Conservation (phyloP, 495 filamentous ascomycete species). For the Penicillium odoratum region DNA sequence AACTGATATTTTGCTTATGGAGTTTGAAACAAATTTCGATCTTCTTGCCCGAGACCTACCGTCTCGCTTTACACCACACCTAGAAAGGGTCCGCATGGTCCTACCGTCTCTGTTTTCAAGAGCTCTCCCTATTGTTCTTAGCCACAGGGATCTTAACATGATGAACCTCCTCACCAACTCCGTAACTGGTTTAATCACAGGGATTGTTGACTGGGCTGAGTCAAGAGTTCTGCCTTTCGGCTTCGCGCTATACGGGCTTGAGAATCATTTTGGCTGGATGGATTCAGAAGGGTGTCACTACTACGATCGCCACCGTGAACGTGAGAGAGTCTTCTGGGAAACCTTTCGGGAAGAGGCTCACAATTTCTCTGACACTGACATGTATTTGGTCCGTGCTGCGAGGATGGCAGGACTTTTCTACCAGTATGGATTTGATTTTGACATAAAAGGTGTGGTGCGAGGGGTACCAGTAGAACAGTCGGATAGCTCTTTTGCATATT, state of each 20-base stretch:
- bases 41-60: slow-evolving; percentile 17
- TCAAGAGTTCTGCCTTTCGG: slow-evolving; percentile 46
- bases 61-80: slow-evolving; percentile 14
- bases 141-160: slow-evolving; percentile 45
- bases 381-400: slow-evolving; percentile 14
- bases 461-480: slow-evolving; percentile 13
- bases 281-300: slow-evolving; percentile 40
- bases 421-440: slow-evolving; percentile 23
- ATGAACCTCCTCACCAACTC: slow-evolving; percentile 47
- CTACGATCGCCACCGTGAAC: slow-evolving; percentile 19
- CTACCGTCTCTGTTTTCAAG: slow-evolving; percentile 32
- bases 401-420: slow-evolving; percentile 22
- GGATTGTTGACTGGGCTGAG: slow-evolving; percentile 49
- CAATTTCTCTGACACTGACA: slow-evolving; percentile 18
- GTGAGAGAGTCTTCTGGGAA: slow-evolving; percentile 26
- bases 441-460: slow-evolving; percentile 13
- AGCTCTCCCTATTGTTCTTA: slow-evolving; percentile 40
- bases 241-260: slow-evolving; percentile 40
- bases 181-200: slow-evolving; percentile 39
- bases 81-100: slow-evolving; percentile 17
- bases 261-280: slow-evolving; percentile 41
- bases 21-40: slow-evolving; percentile 18
- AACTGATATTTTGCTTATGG: slow-evolving; percentile 10
- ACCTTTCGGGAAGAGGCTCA: slow-evolving; percentile 19
- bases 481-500: slow-evolving; percentile 17